Evolutionary conservation across 805 yeast species (phyloP).

Genomic region (Geotrichum ghanense): DNA sequence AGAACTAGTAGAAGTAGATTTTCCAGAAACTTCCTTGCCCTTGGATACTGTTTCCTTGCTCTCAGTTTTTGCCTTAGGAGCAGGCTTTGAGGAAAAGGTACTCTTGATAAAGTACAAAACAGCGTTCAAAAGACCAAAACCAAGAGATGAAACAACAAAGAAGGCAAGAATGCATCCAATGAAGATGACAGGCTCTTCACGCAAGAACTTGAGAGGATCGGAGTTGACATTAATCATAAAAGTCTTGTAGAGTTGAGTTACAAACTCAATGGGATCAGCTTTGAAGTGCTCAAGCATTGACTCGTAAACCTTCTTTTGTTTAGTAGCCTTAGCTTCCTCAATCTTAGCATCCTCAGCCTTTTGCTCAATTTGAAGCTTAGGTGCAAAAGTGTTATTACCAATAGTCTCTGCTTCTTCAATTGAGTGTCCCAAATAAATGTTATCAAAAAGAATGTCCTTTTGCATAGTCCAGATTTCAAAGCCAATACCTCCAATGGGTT

Average conservation of each 20-base stretch:
- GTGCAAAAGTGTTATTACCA: constrained; percentile 63
- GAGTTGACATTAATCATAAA: constrained; percentile 22
- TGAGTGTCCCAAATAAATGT: constrained; percentile 76
- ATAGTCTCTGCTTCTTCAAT: constrained; percentile 72
- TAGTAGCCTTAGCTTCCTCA: constrained; percentile 13
- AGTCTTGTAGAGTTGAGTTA: constrained; percentile 16
- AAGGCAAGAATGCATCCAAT: constrained; percentile 19
- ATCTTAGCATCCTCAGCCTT: constrained; percentile 15
- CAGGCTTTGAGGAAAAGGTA: neutral
- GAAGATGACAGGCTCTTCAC: constrained; percentile 27
- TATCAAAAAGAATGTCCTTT: constrained; percentile 61
- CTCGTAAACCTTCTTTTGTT: constrained; percentile 13
- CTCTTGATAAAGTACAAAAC: constrained; percentile 9
- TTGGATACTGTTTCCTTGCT: neutral
- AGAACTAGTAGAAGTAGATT: constrained; percentile 1
- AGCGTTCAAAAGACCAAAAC: constrained; percentile 19
- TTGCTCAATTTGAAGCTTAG: constrained; percentile 26
- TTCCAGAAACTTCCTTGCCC: neutral
- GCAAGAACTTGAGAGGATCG: constrained; percentile 24
- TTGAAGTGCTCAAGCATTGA: constrained; percentile 20
- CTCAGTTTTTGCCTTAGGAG: neutral
- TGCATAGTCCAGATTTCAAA: constrained; percentile 89
- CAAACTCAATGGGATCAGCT: constrained; percentile 25
- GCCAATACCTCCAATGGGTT: constrained; percentile 69
- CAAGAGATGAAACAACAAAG: constrained; percentile 14